Conservation (phyloP, 2,329 filamentous ascomycete species). For the Microsporum audouinii region DNA sequence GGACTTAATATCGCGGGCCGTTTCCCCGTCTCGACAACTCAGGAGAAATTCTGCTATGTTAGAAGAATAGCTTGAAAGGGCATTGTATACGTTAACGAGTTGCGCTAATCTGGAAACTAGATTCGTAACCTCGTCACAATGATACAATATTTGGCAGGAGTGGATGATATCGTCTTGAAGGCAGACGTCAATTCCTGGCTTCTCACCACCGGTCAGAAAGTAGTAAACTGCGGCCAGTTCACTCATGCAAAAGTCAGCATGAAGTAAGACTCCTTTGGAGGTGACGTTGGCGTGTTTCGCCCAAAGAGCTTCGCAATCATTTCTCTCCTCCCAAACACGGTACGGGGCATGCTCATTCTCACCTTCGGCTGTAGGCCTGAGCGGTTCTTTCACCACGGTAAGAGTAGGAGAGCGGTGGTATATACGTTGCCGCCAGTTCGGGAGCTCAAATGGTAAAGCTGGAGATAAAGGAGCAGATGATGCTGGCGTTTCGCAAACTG, state of each 20-base stretch:
- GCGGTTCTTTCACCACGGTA: not conserved
- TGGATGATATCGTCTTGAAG: slow-evolving; percentile 12
- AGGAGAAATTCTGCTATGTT: not conserved
- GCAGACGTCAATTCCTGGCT: slow-evolving; percentile 12
- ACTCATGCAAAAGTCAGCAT: slow-evolving; percentile 19
- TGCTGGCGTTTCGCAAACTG: not conserved
- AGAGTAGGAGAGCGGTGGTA: not conserved
- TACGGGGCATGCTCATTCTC: not conserved
- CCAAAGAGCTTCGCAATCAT: not conserved
- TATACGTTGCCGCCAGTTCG: not conserved
- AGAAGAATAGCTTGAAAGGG: not conserved
- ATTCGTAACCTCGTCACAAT: not conserved
- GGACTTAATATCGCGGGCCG: not conserved
- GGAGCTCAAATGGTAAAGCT: not conserved
- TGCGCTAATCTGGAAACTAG: not conserved
- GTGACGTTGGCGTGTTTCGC: not conserved
- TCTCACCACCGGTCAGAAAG: slow-evolving; percentile 7
- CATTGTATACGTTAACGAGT: not conserved
- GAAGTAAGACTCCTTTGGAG: slow-evolving; percentile 12
- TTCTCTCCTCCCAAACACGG: not conserved
- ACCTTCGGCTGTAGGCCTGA: not conserved
- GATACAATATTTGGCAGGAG: not conserved
- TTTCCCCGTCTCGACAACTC: not conserved
- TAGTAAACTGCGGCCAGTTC: slow-evolving; percentile 19
- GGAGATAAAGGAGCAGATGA: not conserved